phyloP scores from a whole-genome alignment of 805 yeast genomes.

The Hanseniaspora nectarophila region DNA sequence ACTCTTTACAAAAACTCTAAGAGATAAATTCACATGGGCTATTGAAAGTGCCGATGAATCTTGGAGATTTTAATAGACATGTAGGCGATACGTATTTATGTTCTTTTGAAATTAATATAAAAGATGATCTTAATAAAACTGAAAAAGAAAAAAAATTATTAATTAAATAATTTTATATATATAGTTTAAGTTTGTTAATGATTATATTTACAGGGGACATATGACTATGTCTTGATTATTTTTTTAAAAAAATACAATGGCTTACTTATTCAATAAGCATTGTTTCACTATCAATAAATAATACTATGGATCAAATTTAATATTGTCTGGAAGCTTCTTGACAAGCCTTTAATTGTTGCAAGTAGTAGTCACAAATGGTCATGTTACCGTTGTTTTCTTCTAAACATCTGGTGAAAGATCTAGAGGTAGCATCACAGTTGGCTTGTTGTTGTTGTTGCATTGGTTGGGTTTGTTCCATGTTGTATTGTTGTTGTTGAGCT shows the following conservation, averaged over 20 bases:
- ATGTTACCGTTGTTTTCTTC: conserved; percentile 89
- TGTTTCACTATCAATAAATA: background rate
- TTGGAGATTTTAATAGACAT: conserved; percentile 56
- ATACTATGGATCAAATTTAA: conserved; percentile 27
- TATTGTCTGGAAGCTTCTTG: conserved; percentile 84
- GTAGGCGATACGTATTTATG: background rate
- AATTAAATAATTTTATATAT: background rate
- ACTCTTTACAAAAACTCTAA: conserved; percentile 74
- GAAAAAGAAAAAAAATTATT: too few species aligned
- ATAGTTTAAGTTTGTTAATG: background rate
- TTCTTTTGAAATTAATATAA: too few species aligned
- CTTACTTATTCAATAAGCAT: too few species aligned
- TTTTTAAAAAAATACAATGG: too few species aligned
- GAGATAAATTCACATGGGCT: conserved; percentile 95
- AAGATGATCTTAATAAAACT: background rate
- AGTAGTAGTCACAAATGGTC: conserved; percentile 92
- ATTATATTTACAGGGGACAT: background rate
- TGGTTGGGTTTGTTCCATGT: conserved; percentile 27
- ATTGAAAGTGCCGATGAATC: conserved; percentile 77
- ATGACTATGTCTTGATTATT: background rate
- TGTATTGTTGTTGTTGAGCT: conserved; percentile 35
- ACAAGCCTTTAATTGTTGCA: conserved; percentile 95
- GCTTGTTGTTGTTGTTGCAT: conserved; percentile 29
- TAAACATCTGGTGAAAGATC: conserved; percentile 88
- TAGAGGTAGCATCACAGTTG: conserved; percentile 84